Evolutionary conservation across 1,139 yeast species (phyloP).

Genomic region (Lizanozyma gosingica): DNA sequence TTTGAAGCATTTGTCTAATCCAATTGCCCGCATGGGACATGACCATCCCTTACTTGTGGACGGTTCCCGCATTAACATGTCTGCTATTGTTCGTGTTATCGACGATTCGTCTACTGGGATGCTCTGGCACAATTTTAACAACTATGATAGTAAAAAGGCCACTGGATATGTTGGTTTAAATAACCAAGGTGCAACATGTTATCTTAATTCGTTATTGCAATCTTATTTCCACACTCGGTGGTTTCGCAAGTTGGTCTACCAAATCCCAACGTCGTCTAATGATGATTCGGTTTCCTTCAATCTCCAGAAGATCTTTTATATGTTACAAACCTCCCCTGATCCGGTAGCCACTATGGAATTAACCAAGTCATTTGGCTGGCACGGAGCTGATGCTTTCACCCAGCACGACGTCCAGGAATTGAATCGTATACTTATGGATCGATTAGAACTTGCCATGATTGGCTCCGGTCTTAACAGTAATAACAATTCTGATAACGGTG

Average conservation of each 20-base stretch:
- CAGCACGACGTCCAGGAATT: conserved; percentile 98
- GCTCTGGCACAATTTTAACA: conserved; percentile 78
- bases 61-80: conserved; percentile 54
- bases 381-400: conserved; percentile 87
- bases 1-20: conserved; percentile 34
- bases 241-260: conserved; percentile 79
- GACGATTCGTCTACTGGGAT: conserved; percentile 89
- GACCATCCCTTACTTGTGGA: conserved; percentile 36
- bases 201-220: conserved; percentile 82
- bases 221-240: conserved; percentile 79
- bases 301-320: conserved; percentile 78
- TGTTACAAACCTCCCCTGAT: conserved; percentile 58
- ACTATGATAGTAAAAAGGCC: conserved; percentile 77
- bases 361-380: conserved; percentile 96
- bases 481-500: background rate
- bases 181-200: conserved; percentile 98
- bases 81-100: conserved; percentile 68
- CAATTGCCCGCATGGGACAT: conserved; percentile 6
- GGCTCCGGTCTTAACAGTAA: conserved; percentile 50
- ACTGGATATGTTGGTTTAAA: conserved; percentile 91
- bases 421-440: conserved; percentile 92
- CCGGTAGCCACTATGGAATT: conserved; percentile 82
- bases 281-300: conserved; percentile 66
- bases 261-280: conserved; percentile 70
- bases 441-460: conserved; percentile 85